A percentile compares a stretch with the other conserved stretches of the same genome.
phyloP scores from a whole-genome alignment of 768 basidiomycete genomes.

The Tremella mesenterica region DNA sequence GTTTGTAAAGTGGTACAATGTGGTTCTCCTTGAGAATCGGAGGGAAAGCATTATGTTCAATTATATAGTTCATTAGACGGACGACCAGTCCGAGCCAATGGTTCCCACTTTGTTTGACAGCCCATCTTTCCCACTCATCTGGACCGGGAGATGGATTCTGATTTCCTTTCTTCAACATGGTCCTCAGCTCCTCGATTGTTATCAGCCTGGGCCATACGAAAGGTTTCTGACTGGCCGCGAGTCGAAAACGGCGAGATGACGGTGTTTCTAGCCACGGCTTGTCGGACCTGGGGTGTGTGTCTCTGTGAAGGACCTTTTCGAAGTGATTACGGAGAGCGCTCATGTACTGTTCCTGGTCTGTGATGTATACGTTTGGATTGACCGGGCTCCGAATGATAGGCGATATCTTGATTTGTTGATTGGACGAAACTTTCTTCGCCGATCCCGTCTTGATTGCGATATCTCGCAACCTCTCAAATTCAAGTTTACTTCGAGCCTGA shows the following conservation, averaged over 20 bases:
- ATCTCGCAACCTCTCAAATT: not conserved
- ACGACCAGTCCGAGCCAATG: not conserved
- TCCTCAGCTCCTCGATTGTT: not conserved
- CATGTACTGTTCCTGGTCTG: not conserved
- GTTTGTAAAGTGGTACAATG: slow-evolving; percentile 6
- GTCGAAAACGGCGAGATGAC: not conserved
- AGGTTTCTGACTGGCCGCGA: not conserved
- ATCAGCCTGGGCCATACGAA: not conserved
- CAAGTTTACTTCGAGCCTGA: not conserved
- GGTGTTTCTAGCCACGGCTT: not conserved
- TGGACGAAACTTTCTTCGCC: not conserved
- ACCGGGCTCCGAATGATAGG: not conserved
- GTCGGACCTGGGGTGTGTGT: not conserved
- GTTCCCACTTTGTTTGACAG: not conserved
- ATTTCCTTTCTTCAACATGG: not conserved
- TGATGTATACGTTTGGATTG: not conserved
- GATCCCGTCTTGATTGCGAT: not conserved
- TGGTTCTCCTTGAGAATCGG: slow-evolving; percentile 1
- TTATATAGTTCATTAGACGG: not conserved
- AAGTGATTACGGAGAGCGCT: not conserved
- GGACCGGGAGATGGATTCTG: not conserved
- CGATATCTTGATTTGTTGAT: not conserved
- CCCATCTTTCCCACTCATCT: not conserved
- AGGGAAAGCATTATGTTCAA: slow-evolving; percentile 3
- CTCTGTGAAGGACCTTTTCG: not conserved